Conservation (phyloP, 2,329 filamentous ascomycete species). For the Leptographium lundbergii region DNA sequence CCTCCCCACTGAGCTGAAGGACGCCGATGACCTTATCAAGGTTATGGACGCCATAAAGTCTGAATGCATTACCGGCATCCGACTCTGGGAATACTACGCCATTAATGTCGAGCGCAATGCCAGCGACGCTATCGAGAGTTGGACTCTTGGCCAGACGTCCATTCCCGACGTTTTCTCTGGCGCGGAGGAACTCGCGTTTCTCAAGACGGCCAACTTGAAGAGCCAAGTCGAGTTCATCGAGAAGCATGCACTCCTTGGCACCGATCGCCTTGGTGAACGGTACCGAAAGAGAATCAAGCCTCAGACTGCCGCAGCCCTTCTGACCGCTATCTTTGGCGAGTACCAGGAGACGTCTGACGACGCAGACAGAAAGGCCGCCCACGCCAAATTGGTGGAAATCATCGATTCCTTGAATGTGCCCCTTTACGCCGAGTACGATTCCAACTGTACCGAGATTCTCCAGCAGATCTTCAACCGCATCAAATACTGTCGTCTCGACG, state of each 20-base stretch:
- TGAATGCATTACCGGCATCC: conserved; percentile 62
- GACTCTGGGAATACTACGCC: conserved; percentile 89
- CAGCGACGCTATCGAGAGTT: conserved; percentile 56
- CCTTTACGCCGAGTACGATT: conserved; percentile 86
- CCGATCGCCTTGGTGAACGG: conserved; percentile 65
- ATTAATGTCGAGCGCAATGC: conserved; percentile 65
- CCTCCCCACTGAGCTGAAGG: conserved; percentile 62
- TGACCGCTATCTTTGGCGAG: conserved; percentile 52
- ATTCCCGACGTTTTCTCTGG: conserved; percentile 33
- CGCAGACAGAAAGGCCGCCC: conserved; percentile 36
- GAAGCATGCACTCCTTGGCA: conserved; percentile 56
- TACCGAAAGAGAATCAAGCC: conserved; percentile 62
- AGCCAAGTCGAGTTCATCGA: conserved; percentile 50
- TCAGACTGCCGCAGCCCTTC: conserved; percentile 53
- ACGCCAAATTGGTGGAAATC: conserved; percentile 46
- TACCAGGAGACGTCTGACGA: conserved; percentile 41
- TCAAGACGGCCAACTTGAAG: conserved; percentile 31
- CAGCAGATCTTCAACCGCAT: conserved; percentile 88
- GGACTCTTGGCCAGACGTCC: conserved; percentile 48
- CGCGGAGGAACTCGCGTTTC: conserved; percentile 29
- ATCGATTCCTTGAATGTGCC: conserved; percentile 77
- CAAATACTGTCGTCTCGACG: conserved; percentile 90
- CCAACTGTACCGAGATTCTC: conserved; percentile 68
- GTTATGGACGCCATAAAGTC: conserved; percentile 79
- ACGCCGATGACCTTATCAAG: conserved; percentile 57